phyloP scores from a whole-genome alignment of 2,329 filamentous ascomycete genomes.

The Tolypocladium tropicale region DNA sequence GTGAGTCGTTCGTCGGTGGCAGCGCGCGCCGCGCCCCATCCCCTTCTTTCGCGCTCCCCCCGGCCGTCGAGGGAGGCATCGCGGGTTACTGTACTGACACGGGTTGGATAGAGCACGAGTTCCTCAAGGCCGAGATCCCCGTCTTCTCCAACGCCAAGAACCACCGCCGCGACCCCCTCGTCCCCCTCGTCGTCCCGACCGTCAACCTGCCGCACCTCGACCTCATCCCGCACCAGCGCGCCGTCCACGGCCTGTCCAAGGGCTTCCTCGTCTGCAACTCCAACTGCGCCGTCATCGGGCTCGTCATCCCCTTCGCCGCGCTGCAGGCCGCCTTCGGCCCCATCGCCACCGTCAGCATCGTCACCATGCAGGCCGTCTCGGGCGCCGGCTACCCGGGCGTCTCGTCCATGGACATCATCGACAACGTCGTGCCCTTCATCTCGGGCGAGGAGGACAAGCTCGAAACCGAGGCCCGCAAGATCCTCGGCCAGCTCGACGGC shows the following conservation, averaged over 20 bases:
- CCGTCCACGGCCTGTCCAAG: constrained; percentile 60
- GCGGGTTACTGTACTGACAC: not conserved
- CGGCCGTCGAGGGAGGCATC: not conserved
- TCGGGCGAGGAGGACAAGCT: constrained; percentile 92
- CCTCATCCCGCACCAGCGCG: constrained; percentile 80
- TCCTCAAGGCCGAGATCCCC: constrained; percentile 76
- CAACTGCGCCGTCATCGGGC: constrained; percentile 93
- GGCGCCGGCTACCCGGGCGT: constrained; percentile 88
- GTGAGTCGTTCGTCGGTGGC: no score
- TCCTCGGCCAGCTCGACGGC: constrained; percentile 65
- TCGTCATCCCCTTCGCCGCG: constrained; percentile 90
- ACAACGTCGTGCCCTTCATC: constrained; percentile 94
- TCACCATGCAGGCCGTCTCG: constrained; percentile 91
- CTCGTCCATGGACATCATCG: constrained; percentile 87
- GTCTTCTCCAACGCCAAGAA: constrained; percentile 99
- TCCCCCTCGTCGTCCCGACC: constrained; percentile 88
- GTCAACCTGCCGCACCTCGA: constrained; percentile 85
- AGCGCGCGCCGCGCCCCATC: no score
- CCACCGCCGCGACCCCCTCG: constrained; percentile 80
- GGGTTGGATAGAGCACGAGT: constrained; percentile 62
- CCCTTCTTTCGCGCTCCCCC: no score
- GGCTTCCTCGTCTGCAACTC: constrained; percentile 97
- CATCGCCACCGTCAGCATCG: constrained; percentile 65
- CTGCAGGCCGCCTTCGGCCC: constrained; percentile 79
- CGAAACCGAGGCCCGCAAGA: constrained; percentile 90